Conservation (phyloP, 164 flowering plant species). For the Piper longum region DNA sequence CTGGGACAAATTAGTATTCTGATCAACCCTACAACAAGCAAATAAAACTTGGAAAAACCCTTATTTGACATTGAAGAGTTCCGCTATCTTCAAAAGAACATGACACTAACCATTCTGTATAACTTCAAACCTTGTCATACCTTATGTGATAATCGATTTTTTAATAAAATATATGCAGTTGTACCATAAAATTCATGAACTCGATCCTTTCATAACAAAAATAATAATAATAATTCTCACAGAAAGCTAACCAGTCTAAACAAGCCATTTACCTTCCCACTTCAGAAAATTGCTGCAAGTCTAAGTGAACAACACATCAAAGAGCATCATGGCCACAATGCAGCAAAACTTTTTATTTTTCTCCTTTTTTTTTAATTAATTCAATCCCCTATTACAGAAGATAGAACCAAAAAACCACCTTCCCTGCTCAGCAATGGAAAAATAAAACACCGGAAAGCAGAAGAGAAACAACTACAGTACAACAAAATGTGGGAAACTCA, state of each 20-base stretch:
- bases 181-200: neutral
- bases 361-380: neutral
- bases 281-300: no score
- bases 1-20: neutral
- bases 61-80: no score
- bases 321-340: no score
- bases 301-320: no score
- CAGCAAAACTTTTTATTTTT: neutral
- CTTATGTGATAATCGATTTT: neutral
- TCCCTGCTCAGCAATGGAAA: neutral
- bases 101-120: neutral
- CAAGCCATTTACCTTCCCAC: no score
- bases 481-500: constrained; percentile 5
- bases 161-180: no score
- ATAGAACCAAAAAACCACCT: neutral
- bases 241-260: no score
- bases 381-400: neutral
- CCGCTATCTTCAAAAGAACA: no score
- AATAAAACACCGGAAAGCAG: neutral
- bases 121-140: neutral
- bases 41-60: no score
- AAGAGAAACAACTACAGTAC: neutral
- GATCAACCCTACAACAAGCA: neutral
- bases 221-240: no score
- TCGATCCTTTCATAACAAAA: neutral